phyloP scores from a whole-genome alignment of 2,329 filamentous ascomycete species.

The Coniosporium tulheliwenetii region DNA sequence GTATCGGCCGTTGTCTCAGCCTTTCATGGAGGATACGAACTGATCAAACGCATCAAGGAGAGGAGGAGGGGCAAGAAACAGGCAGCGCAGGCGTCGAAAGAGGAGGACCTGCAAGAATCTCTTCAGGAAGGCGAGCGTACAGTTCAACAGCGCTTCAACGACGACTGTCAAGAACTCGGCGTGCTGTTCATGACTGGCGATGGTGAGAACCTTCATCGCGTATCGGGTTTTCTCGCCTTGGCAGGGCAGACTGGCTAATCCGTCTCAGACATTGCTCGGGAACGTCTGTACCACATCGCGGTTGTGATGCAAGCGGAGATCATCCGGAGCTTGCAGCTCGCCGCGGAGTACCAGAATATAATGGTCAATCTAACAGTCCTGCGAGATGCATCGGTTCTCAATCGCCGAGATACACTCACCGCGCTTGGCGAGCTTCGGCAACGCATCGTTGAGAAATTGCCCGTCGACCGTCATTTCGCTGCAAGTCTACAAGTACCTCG shows the following conservation, averaged over 20 bases:
- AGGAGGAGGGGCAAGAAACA: slow-evolving; percentile 9
- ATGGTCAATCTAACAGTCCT: slow-evolving; percentile 18
- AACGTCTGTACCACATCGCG: slow-evolving; percentile 20
- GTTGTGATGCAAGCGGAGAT: slow-evolving; percentile 24
- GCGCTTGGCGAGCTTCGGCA: slow-evolving; percentile 21
- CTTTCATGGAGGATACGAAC: slow-evolving; percentile 24
- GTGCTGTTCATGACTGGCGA: slow-evolving; percentile 21
- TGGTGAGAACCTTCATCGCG: slow-evolving; percentile 12
- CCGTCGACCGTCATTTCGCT: neutral
- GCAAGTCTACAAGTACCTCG: slow-evolving; percentile 1
- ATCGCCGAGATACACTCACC: slow-evolving; percentile 15
- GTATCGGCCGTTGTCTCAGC: slow-evolving; percentile 26
- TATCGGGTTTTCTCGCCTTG: slow-evolving; percentile 1
- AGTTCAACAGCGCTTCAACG: slow-evolving; percentile 16
- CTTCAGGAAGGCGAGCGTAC: slow-evolving; percentile 20
- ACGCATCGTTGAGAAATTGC: slow-evolving; percentile 11
- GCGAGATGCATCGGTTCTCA: slow-evolving; percentile 20
- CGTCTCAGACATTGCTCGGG: slow-evolving; percentile 13
- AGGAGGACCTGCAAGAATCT: slow-evolving; percentile 21
- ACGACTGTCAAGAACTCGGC: slow-evolving; percentile 19
- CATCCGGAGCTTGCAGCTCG: slow-evolving; percentile 21
- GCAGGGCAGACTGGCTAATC: slow-evolving; percentile 5
- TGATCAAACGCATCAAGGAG: slow-evolving; percentile 19
- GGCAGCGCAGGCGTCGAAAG: slow-evolving; percentile 16
- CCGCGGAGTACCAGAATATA: slow-evolving; percentile 16